Base-by-base conservation (phyloP, 2,329 filamentous ascomycete species). In the Aspergillus glaucus region DNA sequence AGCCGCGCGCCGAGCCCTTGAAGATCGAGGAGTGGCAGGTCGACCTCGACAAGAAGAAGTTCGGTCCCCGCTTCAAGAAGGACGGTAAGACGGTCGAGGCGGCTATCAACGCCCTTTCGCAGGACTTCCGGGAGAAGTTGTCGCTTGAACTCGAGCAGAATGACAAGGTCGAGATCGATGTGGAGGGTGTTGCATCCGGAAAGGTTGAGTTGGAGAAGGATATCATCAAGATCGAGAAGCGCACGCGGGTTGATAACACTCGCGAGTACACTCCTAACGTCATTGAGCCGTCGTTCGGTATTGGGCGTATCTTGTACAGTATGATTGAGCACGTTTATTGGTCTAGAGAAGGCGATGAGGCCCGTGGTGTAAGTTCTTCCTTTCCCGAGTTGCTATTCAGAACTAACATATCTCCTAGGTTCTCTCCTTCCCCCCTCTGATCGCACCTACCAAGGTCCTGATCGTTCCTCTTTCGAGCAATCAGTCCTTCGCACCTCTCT, bases 211-310 rank as follows among this genome's bases (percentile, higher is more conserved):
- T 97, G 45, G 77, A 79, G 60, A 85, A 85, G 65, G 89, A 95
- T 52, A 78, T 94, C 44, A 77, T 98, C 65, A 81, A 77, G 50
- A 89, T 97, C 59, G 87, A 91, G 74, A 90, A 87, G 74, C 82
- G 85, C 60, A 95, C 86, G 59, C 79, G 89, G 54, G 80, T 84
- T 3, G 88, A 95, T 70, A 86, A 95, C 66, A 82, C 85, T 50
- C 82, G 93, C 61, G 91, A 96, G 68, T 98, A 88, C 75, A 94
- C 86, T 0, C 92, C 92, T 51, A 96, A 96, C 65, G 90, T 95
- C 43, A 94, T 97, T 60, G 93, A 98, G 75, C 93, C 92, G 1
- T 97, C 92, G 0, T 98, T 97, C 62, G 92, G 92, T 77, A 95
- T 97, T 63, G 93, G 92, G 51, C 84, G 92, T 61, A 96, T 97